These are phyloP conservation scores for Scleroderma bovista DNA, from an alignment of 768 basidiomycete genomes.

Conservation along the genomic window DNA sequence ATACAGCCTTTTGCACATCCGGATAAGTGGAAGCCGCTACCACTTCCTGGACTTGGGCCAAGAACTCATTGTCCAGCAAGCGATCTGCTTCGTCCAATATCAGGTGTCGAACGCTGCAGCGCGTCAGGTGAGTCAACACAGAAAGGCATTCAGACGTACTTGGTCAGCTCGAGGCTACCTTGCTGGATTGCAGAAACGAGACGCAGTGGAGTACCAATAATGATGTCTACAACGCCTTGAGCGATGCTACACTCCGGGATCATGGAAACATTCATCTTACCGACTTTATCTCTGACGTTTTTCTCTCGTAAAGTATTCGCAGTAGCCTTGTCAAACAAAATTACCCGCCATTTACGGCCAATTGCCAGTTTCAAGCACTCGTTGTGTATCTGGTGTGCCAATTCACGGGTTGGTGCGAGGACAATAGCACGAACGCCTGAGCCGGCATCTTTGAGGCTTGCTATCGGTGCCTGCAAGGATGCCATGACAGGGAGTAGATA, in stretches of 20 bases:
- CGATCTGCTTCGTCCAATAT: constrained; percentile 91
- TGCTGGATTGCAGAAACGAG: constrained; percentile 76
- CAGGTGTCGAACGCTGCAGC: constrained; percentile 71
- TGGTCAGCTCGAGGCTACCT: constrained; percentile 58
- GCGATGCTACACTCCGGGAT: not conserved
- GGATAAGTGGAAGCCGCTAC: constrained; percentile 68
- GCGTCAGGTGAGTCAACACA: constrained; percentile 4
- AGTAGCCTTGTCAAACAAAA: constrained; percentile 86
- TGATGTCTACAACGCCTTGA: constrained; percentile 55
- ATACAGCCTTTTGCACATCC: constrained; percentile 77
- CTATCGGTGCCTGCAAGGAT: constrained; percentile 47
- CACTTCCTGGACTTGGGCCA: constrained; percentile 85
- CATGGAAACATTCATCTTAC: constrained; percentile 37
- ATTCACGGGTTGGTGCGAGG: constrained; percentile 87
- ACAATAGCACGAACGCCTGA: constrained; percentile 73
- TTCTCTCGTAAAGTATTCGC: constrained; percentile 77
- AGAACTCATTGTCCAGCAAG: constrained; percentile 84
- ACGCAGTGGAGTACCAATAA: constrained; percentile 90
- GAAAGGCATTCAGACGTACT: constrained; percentile 44
- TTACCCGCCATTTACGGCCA: constrained; percentile 76
- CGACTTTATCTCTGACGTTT: constrained; percentile 67
- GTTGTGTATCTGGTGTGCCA: constrained; percentile 94
- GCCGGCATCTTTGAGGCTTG: constrained; percentile 41
- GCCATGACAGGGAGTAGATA: constrained; percentile 84
- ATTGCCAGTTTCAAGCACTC: constrained; percentile 80